These are phyloP conservation scores for Aspergillus alliaceus DNA, from an alignment of 2,329 filamentous ascomycete genomes.

Conservation along the genomic window DNA sequence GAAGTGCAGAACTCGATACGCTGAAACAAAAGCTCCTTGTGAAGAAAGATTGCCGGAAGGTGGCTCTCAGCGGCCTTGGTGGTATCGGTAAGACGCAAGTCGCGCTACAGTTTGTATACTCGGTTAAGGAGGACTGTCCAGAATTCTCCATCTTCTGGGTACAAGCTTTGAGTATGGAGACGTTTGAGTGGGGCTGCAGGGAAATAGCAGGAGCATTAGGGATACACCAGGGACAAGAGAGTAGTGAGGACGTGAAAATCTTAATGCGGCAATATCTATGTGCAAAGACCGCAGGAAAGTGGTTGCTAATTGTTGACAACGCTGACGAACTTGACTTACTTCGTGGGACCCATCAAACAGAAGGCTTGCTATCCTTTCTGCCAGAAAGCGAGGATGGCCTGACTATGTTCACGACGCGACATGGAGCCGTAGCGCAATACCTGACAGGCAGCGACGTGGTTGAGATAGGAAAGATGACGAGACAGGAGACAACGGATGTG, in stretches of 20 bases:
- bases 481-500: constrained; percentile 8
- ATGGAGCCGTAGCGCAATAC: constrained; percentile 8
- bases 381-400: constrained; percentile 16
- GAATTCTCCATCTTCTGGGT: constrained; percentile 19
- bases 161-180: constrained; percentile 9
- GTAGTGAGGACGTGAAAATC: constrained; percentile 5
- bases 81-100: constrained; percentile 26
- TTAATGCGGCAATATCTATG: constrained; percentile 7
- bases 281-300: constrained; percentile 9
- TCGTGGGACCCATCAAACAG: background rate
- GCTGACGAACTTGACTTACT: constrained; percentile 22
- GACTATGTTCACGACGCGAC: constrained; percentile 27
- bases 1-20: background rate
- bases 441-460: constrained; percentile 21
- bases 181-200: constrained; percentile 12
- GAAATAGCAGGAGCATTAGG: constrained; percentile 8
- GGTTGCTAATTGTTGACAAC: constrained; percentile 25
- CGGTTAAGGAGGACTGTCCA: constrained; percentile 7
- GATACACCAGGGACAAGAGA: constrained; percentile 5
- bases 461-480: constrained; percentile 17
- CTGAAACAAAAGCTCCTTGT: background rate
- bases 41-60: background rate
- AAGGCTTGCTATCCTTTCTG: constrained; percentile 10
- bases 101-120: constrained; percentile 21
- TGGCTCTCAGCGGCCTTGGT: constrained; percentile 19